These are phyloP conservation scores for Tympanopsis confertula DNA, from an alignment of 2,329 filamentous ascomycete species.

Conservation along the genomic window DNA sequence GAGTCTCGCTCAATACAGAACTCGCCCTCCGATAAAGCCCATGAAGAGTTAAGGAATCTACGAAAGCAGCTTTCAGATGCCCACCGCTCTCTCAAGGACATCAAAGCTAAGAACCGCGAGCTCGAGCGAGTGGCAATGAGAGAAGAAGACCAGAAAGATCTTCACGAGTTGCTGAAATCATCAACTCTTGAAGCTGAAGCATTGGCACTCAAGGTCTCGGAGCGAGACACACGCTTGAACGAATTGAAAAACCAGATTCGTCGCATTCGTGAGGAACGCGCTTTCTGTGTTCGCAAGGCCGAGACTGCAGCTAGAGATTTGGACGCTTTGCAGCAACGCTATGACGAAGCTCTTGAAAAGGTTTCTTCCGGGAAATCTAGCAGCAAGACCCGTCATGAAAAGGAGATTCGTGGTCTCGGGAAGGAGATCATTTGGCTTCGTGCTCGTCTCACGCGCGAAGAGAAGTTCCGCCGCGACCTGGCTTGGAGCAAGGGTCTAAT, in stretches of 20 bases:
- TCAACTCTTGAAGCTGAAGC: neutral
- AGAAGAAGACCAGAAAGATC: neutral
- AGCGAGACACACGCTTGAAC: neutral
- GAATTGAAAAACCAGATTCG: neutral
- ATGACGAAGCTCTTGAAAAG: neutral
- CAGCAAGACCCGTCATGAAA: neutral
- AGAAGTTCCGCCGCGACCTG: constrained; percentile 1
- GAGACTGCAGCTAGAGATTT: neutral
- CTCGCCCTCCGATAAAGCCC: neutral
- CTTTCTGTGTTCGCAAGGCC: neutral
- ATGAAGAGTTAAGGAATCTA: constrained; percentile 41
- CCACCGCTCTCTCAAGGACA: constrained; percentile 45
- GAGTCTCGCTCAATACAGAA: constrained; percentile 23
- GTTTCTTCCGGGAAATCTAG: neutral
- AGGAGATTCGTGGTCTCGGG: neutral
- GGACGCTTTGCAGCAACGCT: neutral
- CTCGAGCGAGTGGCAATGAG: constrained; percentile 30
- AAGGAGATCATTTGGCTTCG: constrained; percentile 1
- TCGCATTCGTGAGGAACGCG: neutral
- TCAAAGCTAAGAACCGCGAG: constrained; percentile 35
- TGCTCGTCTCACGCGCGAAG: neutral
- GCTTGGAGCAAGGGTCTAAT: constrained; percentile 1
- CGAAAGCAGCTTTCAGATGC: constrained; percentile 48
- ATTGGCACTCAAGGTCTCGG: neutral
- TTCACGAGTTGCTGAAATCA: neutral